phyloP scores from a whole-genome alignment of 75 land plant species.

The Picea glauca region DNA sequence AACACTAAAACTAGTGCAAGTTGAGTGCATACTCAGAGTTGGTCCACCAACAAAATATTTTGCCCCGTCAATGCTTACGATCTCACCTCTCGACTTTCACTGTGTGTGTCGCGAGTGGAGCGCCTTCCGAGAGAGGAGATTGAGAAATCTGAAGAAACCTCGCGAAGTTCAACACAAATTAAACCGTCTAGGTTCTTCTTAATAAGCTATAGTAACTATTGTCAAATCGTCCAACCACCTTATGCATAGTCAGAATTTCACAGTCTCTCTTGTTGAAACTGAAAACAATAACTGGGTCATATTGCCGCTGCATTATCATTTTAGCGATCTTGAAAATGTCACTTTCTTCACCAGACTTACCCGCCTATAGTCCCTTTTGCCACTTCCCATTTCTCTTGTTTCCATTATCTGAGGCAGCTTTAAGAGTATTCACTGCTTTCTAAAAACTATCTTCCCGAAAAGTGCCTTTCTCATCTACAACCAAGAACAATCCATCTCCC shows the following conservation, averaged over 20 bases:
- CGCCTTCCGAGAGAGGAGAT: too few species aligned
- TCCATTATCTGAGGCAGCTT: slow-evolving; percentile 42
- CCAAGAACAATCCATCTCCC: slow-evolving; percentile 84
- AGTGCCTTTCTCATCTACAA: slow-evolving; percentile 90
- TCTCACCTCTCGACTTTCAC: too few species aligned
- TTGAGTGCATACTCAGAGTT: too few species aligned
- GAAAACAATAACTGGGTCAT: slow-evolving; percentile 96
- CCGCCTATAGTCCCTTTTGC: slow-evolving; percentile 47
- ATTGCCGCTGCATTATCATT: slow-evolving; percentile 90
- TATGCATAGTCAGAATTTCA: slow-evolving; percentile 93
- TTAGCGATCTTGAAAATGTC: slow-evolving; percentile 97
- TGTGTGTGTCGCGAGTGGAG: too few species aligned
- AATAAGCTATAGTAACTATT: too few species aligned
- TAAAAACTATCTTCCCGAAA: slow-evolving; percentile 96
- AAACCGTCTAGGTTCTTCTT: too few species aligned
- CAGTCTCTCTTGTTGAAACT: slow-evolving; percentile 99
- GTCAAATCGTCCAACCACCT: too few species aligned
- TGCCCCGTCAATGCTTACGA: too few species aligned
- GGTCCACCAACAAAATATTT: too few species aligned
- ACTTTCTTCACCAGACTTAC: slow-evolving; percentile 67
- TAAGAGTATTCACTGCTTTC: slow-evolving; percentile 96
- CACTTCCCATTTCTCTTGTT: slow-evolving; percentile 75
- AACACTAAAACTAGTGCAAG: too few species aligned
- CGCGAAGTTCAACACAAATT: too few species aligned
- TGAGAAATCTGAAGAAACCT: too few species aligned